Evolutionary conservation across 768 basidiomycete species (phyloP).

Genomic region (Lyophyllum semitale): DNA sequence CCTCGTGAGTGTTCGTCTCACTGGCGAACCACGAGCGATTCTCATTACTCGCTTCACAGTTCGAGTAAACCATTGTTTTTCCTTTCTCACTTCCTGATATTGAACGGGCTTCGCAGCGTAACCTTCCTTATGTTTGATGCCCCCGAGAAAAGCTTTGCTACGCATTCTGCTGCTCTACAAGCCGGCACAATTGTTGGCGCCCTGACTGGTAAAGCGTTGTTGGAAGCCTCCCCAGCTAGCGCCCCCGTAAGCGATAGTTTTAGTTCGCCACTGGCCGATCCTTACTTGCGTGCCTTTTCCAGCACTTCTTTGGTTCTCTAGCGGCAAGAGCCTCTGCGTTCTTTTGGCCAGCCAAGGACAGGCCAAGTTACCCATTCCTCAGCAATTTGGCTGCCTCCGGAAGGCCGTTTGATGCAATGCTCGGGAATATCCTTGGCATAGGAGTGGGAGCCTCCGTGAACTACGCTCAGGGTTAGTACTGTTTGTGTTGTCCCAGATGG

Average conservation of each 20-base stretch:
- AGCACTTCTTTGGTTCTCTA: conserved; percentile 12
- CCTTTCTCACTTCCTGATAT: too few species aligned
- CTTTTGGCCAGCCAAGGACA: conserved; percentile 19
- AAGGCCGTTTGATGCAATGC: conserved; percentile 39
- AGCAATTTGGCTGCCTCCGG: conserved; percentile 34
- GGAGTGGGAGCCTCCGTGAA: conserved; percentile 48
- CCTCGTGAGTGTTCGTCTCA: conserved; percentile 26
- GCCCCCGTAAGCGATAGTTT: conserved; percentile 25
- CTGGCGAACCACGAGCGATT: background rate
- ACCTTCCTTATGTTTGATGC: conserved; percentile 30
- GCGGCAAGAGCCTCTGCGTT: conserved; percentile 3
- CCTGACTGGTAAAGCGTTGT: conserved; percentile 33
- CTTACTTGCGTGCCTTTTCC: too few species aligned
- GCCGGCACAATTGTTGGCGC: conserved; percentile 30
- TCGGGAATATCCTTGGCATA: conserved; percentile 46
- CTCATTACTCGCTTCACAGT: conserved; percentile 6
- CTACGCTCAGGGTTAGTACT: conserved; percentile 40
- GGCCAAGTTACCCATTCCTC: conserved; percentile 42
- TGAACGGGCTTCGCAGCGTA: conserved; percentile 10
- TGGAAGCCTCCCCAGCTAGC: conserved; percentile 22
- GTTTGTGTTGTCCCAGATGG: background rate
- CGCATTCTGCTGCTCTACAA: conserved; percentile 27
- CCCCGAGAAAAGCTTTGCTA: conserved; percentile 34
- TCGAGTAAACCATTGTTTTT: conserved; percentile 5
- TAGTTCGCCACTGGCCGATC: background rate